Base-by-base conservation (phyloP, 164 flowering plant species). In the Magnolia kwangsiensis region DNA sequence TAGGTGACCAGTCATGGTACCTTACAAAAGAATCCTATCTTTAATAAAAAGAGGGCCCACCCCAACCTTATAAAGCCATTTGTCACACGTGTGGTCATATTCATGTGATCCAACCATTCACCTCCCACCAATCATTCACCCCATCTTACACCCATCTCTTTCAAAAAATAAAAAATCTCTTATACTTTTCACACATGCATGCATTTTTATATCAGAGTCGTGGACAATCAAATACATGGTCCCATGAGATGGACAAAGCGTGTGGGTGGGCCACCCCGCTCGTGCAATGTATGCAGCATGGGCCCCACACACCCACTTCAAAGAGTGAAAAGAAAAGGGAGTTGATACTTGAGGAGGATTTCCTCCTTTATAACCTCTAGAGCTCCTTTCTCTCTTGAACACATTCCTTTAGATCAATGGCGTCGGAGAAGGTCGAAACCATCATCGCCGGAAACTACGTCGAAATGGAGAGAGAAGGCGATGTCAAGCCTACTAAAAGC, bases 371-470 rank as follows among this genome's bases (percentile, higher is more conserved):
- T 73, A 80, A 50, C n/a, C 24, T 59, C 73, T n/a, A 2, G 37
- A 55, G 16, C 58, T 9, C 14, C 50, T 13, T 45, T 71, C 58
- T 29, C 31, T 29, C 77, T 61, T 20, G n/a, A 9, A 20, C 63
- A 68, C 51, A 31, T 50, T 50, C 8, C 8, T 9, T 51, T 14
- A 67, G 20, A 61, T 14, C 27, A 72, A 82, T 82, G 84, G 79
- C 84, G 27, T 78, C 84, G 8, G 84, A 82, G 81, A 82, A 82
- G 75, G 81, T 82, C 8, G 81, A 81, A 76, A 81, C 83, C 2
- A 77, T 78, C 4, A 71, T 81, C 4, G 78, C 83, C 1, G 83
- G 83, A 27, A 81, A 75, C 74, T 81, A 81, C 50, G 29, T 82
- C 7, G 84, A 82, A 73, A 82, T 82, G 84, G 84, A 82, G 51